A percentile compares a stretch with the other conserved stretches of the same genome.
Conservation (phyloP, 768 basidiomycete species). For the Cystobasidiopsis lactophilus region DNA sequence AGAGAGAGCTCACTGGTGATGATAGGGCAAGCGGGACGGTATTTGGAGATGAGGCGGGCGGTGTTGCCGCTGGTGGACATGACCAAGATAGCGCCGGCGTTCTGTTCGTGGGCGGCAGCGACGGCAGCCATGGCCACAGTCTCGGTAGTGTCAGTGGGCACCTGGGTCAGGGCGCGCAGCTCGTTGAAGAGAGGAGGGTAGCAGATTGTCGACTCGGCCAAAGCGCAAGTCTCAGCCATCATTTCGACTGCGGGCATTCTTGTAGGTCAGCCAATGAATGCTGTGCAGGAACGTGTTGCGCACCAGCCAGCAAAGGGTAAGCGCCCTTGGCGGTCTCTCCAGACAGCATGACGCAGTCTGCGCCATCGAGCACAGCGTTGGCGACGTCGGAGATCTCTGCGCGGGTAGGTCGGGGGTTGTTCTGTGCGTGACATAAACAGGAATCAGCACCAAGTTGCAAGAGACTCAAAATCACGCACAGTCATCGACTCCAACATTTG, state of each 20-base stretch:
- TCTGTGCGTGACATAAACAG: conserved; percentile 23
- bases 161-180: conserved; percentile 48
- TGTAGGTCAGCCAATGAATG: background rate
- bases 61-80: conserved; percentile 93
- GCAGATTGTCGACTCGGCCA: conserved; percentile 87
- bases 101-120: conserved; percentile 82
- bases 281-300: conserved; percentile 1
- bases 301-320: conserved; percentile 88
- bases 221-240: conserved; percentile 98
- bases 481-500: conserved; percentile 72
- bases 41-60: conserved; percentile 86
- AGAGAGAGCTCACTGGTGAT: conserved; percentile 59
- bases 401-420: conserved; percentile 95
- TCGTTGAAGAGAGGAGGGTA: conserved; percentile 74
- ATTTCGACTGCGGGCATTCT: conserved; percentile 47
- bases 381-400: conserved; percentile 98
- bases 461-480: conserved; percentile 4
- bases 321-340: conserved; percentile 96
- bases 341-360: conserved; percentile 98
- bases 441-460: background rate
- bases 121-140: conserved; percentile 92
- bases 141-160: conserved; percentile 83
- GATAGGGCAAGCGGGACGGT: conserved; percentile 78
- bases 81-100: conserved; percentile 82
- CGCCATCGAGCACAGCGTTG: conserved; percentile 93